Percentiles rank a stretch among this genome's conserved stretches.
Conservation (phyloP, 257 asterid genomes). For the Solanum ahanhuiri region DNA sequence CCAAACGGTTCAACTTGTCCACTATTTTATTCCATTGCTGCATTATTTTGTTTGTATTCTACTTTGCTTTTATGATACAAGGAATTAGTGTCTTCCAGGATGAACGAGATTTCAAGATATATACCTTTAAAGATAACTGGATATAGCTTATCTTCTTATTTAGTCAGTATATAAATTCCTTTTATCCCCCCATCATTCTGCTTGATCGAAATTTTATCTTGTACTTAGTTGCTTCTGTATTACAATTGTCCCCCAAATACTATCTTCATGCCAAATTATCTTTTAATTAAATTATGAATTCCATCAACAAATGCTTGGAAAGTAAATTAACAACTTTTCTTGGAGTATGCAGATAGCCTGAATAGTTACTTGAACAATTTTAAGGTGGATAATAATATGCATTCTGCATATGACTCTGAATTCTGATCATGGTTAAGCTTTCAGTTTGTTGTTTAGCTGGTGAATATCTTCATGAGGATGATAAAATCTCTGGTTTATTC, state of each 20-base stretch:
- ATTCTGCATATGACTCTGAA: neutral
- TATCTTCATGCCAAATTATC: neutral
- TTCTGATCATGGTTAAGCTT: neutral
- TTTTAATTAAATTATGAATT: neutral
- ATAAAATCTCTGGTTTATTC: constrained; percentile 8
- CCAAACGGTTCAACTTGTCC: neutral
- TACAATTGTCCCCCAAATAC: neutral
- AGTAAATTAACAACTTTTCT: neutral
- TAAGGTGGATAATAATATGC: too few relatives aligned
- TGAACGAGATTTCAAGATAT: neutral
- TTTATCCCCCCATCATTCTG: neutral
- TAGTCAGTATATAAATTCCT: neutral
- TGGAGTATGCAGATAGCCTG: too few relatives aligned
- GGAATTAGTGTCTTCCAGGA: constrained; percentile 62
- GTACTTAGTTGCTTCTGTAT: neutral
- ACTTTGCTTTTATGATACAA: constrained; percentile 45
- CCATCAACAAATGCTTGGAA: neutral
- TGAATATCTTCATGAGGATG: neutral
- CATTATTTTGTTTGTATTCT: neutral
- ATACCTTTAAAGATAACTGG: neutral
- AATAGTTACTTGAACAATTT: too few relatives aligned
- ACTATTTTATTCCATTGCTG: neutral
- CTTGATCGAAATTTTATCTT: neutral
- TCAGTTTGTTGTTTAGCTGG: neutral
- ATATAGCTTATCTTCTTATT: neutral